A percentile compares a stretch with the other conserved stretches of the same genome.
phyloP scores from a whole-genome alignment of 1,284 basidiomycete species.

The Heterobasidion occidentale region DNA sequence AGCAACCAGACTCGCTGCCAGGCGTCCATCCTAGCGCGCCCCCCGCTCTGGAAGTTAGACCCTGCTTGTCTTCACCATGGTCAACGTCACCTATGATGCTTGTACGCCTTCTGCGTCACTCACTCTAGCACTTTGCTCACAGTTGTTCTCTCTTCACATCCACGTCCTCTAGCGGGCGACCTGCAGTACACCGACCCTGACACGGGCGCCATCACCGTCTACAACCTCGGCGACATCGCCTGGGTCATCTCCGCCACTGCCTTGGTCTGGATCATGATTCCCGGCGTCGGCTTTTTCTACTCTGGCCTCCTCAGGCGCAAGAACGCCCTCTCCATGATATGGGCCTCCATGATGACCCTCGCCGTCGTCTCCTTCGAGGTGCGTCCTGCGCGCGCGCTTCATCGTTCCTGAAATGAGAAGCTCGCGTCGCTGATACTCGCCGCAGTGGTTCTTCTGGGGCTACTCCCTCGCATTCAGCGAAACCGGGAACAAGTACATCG shows the following conservation, averaged over 20 bases:
- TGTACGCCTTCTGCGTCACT: neutral
- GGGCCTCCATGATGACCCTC: slow-evolving; percentile 72
- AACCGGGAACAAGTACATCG: slow-evolving; percentile 35
- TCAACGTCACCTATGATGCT: neutral
- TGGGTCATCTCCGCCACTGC: slow-evolving; percentile 69
- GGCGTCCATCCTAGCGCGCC: too few relatives aligned
- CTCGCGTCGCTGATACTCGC: slow-evolving; percentile 7
- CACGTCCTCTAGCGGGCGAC: slow-evolving; percentile 20
- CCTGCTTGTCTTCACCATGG: neutral
- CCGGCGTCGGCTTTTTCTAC: slow-evolving; percentile 88
- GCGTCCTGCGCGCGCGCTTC: slow-evolving; percentile 10
- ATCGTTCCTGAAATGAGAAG: slow-evolving; percentile 8
- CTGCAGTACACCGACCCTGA: slow-evolving; percentile 29
- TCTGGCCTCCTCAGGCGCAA: slow-evolving; percentile 80
- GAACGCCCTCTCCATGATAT: slow-evolving; percentile 92
- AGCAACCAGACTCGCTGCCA: neutral
- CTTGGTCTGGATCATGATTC: slow-evolving; percentile 89
- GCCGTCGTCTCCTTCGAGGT: slow-evolving; percentile 43
- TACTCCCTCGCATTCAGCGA: slow-evolving; percentile 41
- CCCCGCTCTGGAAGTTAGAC: too few relatives aligned
- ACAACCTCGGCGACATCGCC: slow-evolving; percentile 76
- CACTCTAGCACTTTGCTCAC: too few relatives aligned
- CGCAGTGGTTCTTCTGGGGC: slow-evolving; percentile 42
- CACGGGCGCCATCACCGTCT: slow-evolving; percentile 32
- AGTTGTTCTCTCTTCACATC: too few relatives aligned